Evolutionary conservation across 2,329 filamentous ascomycete species (phyloP).

Genomic region (Leptosphaerulina australis): DNA sequence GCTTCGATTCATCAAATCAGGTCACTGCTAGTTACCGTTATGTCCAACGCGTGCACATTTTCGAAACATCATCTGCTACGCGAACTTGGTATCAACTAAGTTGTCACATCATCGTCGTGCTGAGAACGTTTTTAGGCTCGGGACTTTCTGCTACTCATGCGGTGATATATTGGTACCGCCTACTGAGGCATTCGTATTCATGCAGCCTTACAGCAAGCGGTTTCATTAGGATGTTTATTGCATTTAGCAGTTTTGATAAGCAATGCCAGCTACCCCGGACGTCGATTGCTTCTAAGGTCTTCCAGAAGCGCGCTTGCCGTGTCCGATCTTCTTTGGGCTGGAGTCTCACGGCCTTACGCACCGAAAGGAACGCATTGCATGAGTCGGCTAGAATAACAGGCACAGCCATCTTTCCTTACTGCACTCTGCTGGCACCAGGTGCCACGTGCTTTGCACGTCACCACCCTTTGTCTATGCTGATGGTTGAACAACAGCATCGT

Average conservation of each 20-base stretch:
- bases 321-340: conserved; percentile 2
- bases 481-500: neutral
- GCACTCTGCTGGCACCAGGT: conserved; percentile 5
- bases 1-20: conserved; percentile 21
- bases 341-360: conserved; percentile 6
- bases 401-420: conserved; percentile 8
- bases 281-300: conserved; percentile 6
- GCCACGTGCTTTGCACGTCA: conserved; percentile 17
- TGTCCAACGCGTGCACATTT: conserved; percentile 11
- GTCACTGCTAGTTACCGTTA: neutral
- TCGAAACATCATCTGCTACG: conserved; percentile 30
- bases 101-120: conserved; percentile 23
- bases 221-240: conserved; percentile 1
- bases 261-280: conserved; percentile 15
- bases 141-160: conserved; percentile 6
- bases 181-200: conserved; percentile 1
- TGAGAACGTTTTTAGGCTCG: neutral
- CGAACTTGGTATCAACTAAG: conserved; percentile 18
- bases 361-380: conserved; percentile 1
- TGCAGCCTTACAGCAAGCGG: conserved; percentile 1
- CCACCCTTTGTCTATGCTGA: conserved; percentile 2
- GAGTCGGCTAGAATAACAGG: conserved; percentile 13
- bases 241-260: conserved; percentile 2
- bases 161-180: neutral
- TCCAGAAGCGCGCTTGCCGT: conserved; percentile 14